Evolutionary conservation across 345 rosid genomes (phyloP), one percentile per base, ranked within the genome.

Genomic region (Trapa bicornis): DNA sequence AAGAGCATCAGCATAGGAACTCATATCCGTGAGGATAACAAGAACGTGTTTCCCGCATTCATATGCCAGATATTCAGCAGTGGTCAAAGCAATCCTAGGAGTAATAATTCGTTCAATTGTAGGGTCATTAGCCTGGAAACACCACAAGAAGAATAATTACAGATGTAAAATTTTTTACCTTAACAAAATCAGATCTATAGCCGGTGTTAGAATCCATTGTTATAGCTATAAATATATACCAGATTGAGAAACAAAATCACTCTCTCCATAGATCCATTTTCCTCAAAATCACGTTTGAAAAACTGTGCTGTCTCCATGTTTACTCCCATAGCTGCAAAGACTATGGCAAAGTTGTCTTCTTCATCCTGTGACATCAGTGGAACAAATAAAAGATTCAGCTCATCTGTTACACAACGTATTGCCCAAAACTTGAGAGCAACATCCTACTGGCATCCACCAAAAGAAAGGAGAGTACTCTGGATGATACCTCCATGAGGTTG

Each of bases 291-390:
- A 64, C 98, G 90, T 73, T 92, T 92, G 83, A 92, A 89, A 76
- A 92, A 92, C 75, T 92, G 97, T 33, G 98, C 96, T 64, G 98
- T 92, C 79, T 92, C 97, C 97, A 89, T 92, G 82, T 92, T 92
- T 67, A 92, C 98, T 74, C 98, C 97, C 98, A 92, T 89, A 66
- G 98, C 98, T 48, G 98, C 98, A 72, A 93, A 93, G 37, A 93
- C 97, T 76, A 90, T 93, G 32, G 98, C 98, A 80, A 93, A 93
- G 74, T 90, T 93, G 80, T 90, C 97, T 71, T 93, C 97, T 73
- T 82, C 83, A 77, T 79, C 97, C 98, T 92, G 79, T 63, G 75
- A 74, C 63, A 64, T 45, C 54, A 72, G 58, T 36, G 66, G 50
- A 13, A 37, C 33, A 63, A 67, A 16, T 53, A 41, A 45, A 5